These are phyloP conservation scores for Solanum lignicaule DNA, from an alignment of 257 asterid species.

Conservation along the genomic window DNA sequence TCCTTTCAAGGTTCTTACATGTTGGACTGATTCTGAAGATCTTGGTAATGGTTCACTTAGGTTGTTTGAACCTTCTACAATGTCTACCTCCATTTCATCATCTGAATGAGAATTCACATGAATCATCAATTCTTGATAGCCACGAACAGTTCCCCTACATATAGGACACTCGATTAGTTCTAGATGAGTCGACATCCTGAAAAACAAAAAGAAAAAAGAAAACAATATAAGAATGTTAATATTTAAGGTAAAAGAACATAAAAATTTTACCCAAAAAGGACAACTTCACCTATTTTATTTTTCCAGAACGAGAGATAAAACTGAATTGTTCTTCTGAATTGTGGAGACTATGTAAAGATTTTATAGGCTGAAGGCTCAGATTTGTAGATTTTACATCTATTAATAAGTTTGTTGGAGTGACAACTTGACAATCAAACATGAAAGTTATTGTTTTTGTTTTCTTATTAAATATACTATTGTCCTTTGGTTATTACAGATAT, in stretches of 20 bases:
- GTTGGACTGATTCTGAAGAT: background rate
- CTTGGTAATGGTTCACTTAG: background rate
- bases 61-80: background rate
- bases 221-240: background rate
- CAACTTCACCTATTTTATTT: background rate
- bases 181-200: background rate
- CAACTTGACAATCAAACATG: background rate
- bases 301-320: background rate
- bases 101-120: background rate
- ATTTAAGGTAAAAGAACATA: background rate
- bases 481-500: background rate
- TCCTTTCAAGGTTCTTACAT: background rate
- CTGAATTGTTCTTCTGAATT: background rate
- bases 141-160: background rate
- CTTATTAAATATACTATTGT: background rate
- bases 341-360: background rate
- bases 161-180: background rate
- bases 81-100: background rate
- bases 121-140: background rate
- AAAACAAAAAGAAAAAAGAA: background rate
- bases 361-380: background rate
- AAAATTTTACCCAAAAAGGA: background rate
- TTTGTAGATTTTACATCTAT: background rate
- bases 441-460: background rate
- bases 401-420: background rate